Base-by-base conservation (phyloP, 352 stramenopile genomes). In the Thalassiosira mediterranea region DNA sequence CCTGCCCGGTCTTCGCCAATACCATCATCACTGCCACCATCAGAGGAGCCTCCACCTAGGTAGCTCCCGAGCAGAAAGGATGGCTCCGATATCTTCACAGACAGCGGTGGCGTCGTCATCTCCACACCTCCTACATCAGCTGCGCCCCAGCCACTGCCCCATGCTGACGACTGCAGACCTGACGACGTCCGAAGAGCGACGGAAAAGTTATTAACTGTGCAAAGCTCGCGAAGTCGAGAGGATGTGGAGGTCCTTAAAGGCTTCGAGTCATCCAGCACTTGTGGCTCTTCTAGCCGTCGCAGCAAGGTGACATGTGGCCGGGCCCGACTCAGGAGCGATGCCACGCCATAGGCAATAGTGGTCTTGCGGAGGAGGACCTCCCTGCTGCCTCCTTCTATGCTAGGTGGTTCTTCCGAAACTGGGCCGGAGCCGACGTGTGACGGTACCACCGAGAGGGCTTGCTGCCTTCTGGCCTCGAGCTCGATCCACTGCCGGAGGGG, bases 131-230 rank as follows among this genome's bases (percentile, higher is more conserved):
- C 51, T 3, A 38, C 5, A 63, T 51, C 28, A 5, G 21, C 28
- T 31, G 34, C 4, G 49, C 34, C 7, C 17, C 25, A 17, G 13
- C 52, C 13, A 21, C 11, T 21, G 25, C 31, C 3, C 42, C 34
- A 44, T 61, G n/a, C n/a, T n/a, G n/a, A n/a, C n/a, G n/a, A n/a
- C n/a, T n/a, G n/a, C n/a, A n/a, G n/a, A n/a, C n/a, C n/a, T n/a
- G n/a, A n/a, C n/a, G n/a, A n/a, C n/a, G n/a, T 61, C 3, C 23
- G 25, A 21, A 61, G 21, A 4, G 3, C 17, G 4, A 61, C 52
- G 10, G 15, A 11, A 42, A 61, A 42, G 25, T 61, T 61, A 61
- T 61, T 28, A 61, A 61, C 42, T 21, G 13, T 7, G 10, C 5
- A 10, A 44, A 46, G 7, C 31, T 44, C 42, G 25, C 15, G 8